phyloP scores from a whole-genome alignment of 179 eudicot species.

The Spergularia azorica region DNA sequence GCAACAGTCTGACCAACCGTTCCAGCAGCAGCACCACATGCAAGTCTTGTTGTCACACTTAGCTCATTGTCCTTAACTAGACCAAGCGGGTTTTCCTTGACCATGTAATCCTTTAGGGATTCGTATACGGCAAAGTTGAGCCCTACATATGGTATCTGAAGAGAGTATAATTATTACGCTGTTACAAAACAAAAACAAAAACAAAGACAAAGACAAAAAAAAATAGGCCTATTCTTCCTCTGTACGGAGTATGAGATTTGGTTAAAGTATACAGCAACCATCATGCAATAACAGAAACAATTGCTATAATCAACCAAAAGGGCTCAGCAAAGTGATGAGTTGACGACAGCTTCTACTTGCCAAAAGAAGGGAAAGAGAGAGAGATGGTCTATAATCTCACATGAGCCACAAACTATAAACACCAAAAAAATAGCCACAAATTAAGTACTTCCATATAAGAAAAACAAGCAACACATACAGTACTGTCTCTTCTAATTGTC shows the following conservation, averaged over 20 bases:
- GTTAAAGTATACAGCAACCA: neutral
- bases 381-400: neutral
- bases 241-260: neutral
- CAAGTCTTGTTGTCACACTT: conserved; percentile 81
- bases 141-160: conserved; percentile 91
- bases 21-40: conserved; percentile 95
- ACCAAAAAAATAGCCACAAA: no score
- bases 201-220: no score
- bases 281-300: neutral
- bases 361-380: neutral
- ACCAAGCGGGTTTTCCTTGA: conserved; percentile 66
- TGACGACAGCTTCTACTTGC: neutral
- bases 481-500: neutral
- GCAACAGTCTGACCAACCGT: conserved; percentile 95
- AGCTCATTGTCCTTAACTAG: conserved; percentile 69
- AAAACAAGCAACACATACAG: neutral
- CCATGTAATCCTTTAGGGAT: conserved; percentile 79
- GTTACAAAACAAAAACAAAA: neutral
- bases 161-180: conserved; percentile 10
- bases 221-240: neutral
- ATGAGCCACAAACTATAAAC: neutral
- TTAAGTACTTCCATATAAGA: no score
- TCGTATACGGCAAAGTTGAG: conserved; percentile 96
- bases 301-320: neutral
- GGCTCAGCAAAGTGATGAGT: neutral